phyloP scores from a whole-genome alignment of 306 rosid genomes.

The Argentina anserina region DNA sequence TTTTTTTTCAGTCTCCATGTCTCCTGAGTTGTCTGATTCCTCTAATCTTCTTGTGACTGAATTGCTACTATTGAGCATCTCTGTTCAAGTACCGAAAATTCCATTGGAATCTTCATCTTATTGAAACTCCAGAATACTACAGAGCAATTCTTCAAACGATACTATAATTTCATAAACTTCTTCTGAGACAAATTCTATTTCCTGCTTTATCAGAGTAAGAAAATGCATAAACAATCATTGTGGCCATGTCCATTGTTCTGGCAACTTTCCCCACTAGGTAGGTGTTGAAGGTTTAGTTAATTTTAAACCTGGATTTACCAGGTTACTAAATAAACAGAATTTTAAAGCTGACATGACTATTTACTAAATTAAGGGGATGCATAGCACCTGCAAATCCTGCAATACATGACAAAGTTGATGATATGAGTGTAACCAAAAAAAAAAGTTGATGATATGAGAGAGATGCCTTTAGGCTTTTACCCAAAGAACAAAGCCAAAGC shows the following conservation, averaged over 20 bases:
- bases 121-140: not conserved
- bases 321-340: not conserved
- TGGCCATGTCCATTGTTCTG: not conserved
- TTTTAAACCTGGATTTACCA: not conserved
- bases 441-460: slow-evolving; percentile 18
- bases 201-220: slow-evolving; percentile 5
- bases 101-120: not conserved
- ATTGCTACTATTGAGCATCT: slow-evolving; percentile 24
- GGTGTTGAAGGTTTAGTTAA: not conserved
- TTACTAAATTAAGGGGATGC: not conserved
- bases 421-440: no score
- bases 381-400: not conserved
- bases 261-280: not conserved
- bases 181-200: slow-evolving; percentile 5
- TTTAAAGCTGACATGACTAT: not conserved
- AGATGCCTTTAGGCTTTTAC: slow-evolving; percentile 36
- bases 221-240: slow-evolving; percentile 14
- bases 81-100: slow-evolving; percentile 30
- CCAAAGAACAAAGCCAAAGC: slow-evolving; percentile 47
- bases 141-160: not conserved
- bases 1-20: slow-evolving; percentile 39
- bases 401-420: slow-evolving; percentile 41
- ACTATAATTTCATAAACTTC: slow-evolving; percentile 14
- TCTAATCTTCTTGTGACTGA: slow-evolving; percentile 37
- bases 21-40: slow-evolving; percentile 34